A percentile compares a stretch with the other conserved stretches of the same genome.
These are phyloP conservation scores for Apiotrichum mycotoxinovorans DNA, from an alignment of 1,284 basidiomycete genomes.

Conservation along the genomic window DNA sequence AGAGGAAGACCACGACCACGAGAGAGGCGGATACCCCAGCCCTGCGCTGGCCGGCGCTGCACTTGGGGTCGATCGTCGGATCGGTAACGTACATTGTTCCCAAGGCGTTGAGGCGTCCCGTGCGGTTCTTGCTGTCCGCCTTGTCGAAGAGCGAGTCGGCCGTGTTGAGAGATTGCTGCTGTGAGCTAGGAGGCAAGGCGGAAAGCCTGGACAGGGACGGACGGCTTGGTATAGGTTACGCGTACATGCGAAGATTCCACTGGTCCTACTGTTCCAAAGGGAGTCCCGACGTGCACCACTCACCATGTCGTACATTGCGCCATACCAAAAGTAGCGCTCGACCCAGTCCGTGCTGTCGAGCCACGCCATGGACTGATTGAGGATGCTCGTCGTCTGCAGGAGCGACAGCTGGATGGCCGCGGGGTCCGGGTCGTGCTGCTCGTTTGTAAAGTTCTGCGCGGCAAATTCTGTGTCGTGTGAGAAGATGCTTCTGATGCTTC, in stretches of 20 bases:
- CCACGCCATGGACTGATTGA: constrained; percentile 52
- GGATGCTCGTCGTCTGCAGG: constrained; percentile 49
- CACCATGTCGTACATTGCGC: constrained; percentile 50
- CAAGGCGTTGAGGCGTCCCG: constrained; percentile 27
- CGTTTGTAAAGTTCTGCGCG: constrained; percentile 45
- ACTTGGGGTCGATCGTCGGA: not conserved
- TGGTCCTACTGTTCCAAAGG: too few relatives aligned
- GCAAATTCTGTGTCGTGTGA: constrained; percentile 26
- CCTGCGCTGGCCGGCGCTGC: not conserved
- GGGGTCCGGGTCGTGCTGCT: constrained; percentile 13
- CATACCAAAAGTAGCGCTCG: constrained; percentile 56
- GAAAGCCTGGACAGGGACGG: not conserved
- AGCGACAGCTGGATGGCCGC: constrained; percentile 43
- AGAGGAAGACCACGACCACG: not conserved
- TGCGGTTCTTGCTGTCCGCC: constrained; percentile 12
- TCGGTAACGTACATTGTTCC: constrained; percentile 25
- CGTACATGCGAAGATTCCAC: too few relatives aligned
- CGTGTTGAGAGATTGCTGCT: constrained; percentile 32
- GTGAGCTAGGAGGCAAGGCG: not conserved
- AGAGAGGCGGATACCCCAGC: not conserved
- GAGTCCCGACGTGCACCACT: too few relatives aligned
- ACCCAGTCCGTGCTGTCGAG: constrained; percentile 53
- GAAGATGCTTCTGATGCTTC: not conserved
- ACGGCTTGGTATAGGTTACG: too few relatives aligned
- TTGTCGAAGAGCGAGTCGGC: constrained; percentile 24